These are phyloP conservation scores for Akanthomyces dipterigenus DNA, from an alignment of 2,329 filamentous ascomycete genomes.

Conservation along the genomic window DNA sequence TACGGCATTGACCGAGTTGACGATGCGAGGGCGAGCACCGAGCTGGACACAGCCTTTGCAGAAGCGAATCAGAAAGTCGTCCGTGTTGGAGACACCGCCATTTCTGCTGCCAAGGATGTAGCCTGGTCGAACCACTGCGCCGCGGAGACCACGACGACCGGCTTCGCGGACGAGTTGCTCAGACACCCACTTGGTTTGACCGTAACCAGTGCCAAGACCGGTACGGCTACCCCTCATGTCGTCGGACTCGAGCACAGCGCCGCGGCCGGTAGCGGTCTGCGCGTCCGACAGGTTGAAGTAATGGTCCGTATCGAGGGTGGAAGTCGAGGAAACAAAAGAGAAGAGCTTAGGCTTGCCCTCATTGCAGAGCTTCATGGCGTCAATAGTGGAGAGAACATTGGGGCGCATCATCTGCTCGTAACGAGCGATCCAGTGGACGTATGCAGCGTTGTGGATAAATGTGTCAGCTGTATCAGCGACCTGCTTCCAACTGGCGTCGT, in stretches of 20 bases:
- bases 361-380: constrained; percentile 69
- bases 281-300: constrained; percentile 68
- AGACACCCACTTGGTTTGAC: constrained; percentile 79
- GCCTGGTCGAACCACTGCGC: constrained; percentile 72
- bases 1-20: constrained; percentile 84
- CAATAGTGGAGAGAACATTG: constrained; percentile 79
- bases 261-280: constrained; percentile 52
- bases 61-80: constrained; percentile 86
- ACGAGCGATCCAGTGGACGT: constrained; percentile 73
- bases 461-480: constrained; percentile 62
- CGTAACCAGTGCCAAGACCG: constrained; percentile 80
- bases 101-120: constrained; percentile 72
- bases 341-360: constrained; percentile 72
- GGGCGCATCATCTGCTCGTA: constrained; percentile 65
- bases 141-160: constrained; percentile 66
- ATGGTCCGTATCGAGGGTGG: constrained; percentile 78
- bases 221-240: constrained; percentile 68
- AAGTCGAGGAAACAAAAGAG: constrained; percentile 71
- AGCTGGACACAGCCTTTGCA: constrained; percentile 85
- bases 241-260: constrained; percentile 66
- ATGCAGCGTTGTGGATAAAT: constrained; percentile 76
- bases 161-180: constrained; percentile 69
- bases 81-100: constrained; percentile 68
- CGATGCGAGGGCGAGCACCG: constrained; percentile 62
- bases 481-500: constrained; percentile 55